Conservation (phyloP, 1,139 yeast genomes). For the Wickerhamomyces sp. region DNA sequence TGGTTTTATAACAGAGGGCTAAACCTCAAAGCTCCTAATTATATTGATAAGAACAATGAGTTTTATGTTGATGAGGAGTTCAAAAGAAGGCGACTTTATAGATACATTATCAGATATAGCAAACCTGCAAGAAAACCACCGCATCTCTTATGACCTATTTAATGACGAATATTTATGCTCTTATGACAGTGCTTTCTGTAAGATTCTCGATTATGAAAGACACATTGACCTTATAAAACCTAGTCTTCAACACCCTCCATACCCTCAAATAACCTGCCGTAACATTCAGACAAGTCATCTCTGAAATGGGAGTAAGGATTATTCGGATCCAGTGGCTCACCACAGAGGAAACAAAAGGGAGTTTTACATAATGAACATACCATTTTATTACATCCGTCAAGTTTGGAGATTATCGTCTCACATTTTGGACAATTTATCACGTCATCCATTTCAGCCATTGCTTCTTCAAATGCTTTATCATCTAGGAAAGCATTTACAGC, state of each 20-base stretch:
- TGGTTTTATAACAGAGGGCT: slow-evolving; percentile 56
- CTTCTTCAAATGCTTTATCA: slow-evolving; percentile 44
- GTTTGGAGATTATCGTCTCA: slow-evolving; percentile 46
- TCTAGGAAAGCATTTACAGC: slow-evolving; percentile 45
- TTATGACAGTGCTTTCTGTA: background rate
- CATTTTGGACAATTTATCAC: slow-evolving; percentile 55
- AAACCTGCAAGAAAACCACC: slow-evolving; percentile 36
- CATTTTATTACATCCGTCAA: slow-evolving; percentile 71
- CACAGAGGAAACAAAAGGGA: slow-evolving; percentile 57
- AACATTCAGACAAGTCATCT: slow-evolving; percentile 40
- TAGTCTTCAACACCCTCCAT: slow-evolving; percentile 34
- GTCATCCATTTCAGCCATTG: slow-evolving; percentile 38
- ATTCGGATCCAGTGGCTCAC: slow-evolving; percentile 32
- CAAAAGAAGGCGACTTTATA: slow-evolving; percentile 50
- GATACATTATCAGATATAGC: slow-evolving; percentile 48
- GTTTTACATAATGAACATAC: slow-evolving; percentile 48
- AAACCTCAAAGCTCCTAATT: slow-evolving; percentile 43
- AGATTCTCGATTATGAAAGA: background rate
- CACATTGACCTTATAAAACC: background rate
- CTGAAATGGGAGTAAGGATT: slow-evolving; percentile 56
- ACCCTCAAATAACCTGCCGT: slow-evolving; percentile 52
- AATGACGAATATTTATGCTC: background rate
- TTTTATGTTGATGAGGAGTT: slow-evolving; percentile 52
- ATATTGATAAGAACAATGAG: slow-evolving; percentile 41
- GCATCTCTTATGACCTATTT: slow-evolving; percentile 13